These are phyloP conservation scores for Hermanozyma aechmeae DNA, from an alignment of 805 yeast species.

Conservation along the genomic window DNA sequence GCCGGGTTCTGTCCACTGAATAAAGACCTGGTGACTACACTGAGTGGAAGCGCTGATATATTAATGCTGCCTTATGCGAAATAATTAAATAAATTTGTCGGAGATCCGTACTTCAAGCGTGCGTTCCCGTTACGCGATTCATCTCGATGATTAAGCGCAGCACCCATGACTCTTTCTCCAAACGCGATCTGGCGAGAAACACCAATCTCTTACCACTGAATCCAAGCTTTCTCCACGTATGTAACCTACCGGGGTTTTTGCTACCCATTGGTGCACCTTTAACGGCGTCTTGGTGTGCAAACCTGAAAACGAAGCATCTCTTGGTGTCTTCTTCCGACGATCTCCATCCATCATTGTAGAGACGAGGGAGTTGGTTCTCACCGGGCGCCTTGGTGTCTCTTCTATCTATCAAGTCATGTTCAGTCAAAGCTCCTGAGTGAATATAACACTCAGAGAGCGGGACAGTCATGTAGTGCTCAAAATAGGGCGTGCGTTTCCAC, in stretches of 20 bases:
- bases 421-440: slow-evolving; percentile 60
- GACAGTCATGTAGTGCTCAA: slow-evolving; percentile 45
- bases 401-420: slow-evolving; percentile 42
- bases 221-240: slow-evolving; percentile 47
- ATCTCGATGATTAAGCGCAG: slow-evolving; percentile 33
- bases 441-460: slow-evolving; percentile 63
- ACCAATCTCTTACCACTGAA: slow-evolving; percentile 60
- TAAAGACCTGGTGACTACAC: background rate
- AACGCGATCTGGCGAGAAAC: slow-evolving; percentile 73
- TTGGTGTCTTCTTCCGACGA: slow-evolving; percentile 69
- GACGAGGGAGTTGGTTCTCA: slow-evolving; percentile 52
- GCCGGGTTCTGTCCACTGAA: background rate
- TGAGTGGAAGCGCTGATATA: background rate
- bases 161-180: slow-evolving; percentile 83
- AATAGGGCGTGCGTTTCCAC: slow-evolving; percentile 38
- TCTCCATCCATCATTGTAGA: slow-evolving; percentile 77
- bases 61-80: background rate
- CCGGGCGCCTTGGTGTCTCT: slow-evolving; percentile 45
- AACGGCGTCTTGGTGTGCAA: slow-evolving; percentile 50
- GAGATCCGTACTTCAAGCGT: too few species aligned
- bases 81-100: slow-evolving; percentile 4
- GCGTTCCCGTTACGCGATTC: too few species aligned
- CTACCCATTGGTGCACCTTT: slow-evolving; percentile 1
- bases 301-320: slow-evolving; percentile 80
- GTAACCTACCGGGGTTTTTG: slow-evolving; percentile 35